Evolutionary conservation across 1,284 basidiomycete genomes (phyloP), one percentile per base, ranked within the genome.

Genomic region (Porodaedalea pini): DNA sequence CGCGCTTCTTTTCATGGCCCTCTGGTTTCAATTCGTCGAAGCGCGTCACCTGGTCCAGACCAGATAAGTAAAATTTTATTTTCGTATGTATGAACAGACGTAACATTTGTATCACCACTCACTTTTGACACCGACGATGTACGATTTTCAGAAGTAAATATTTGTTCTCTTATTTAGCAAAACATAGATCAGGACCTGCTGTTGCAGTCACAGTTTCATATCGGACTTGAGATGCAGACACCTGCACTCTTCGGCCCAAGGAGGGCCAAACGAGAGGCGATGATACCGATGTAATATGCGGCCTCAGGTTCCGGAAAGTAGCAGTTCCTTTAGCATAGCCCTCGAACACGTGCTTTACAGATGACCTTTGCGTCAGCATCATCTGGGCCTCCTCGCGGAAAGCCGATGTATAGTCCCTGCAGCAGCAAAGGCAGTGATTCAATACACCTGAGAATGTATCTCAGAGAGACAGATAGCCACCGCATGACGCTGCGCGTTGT

Each of bases 91-190:
- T 40, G n/a, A 52, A 27, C 23, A 45, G 19, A 34, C 27, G 5
- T 21, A 49, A 41, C 36, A 39, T 27, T 36, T 54, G 51, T 54
- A 54, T 54, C 17, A 31, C 29, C 40, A 44, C 27, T 44, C 40
- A 43, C 51, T 21, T 19, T 19, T 47, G 10, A 10, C 4, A 4
- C n/a, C 6, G 15, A 8, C 2, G 23, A 11, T 52, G 51, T 52
- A 52, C 39, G 32, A 44, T 45, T 31, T 2, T 13, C 15, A 17
- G 36, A 25, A 43, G 13, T 19, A 43, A 21, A 44, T 5, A 34
- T 34, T 31, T 11, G n/a, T 19, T 32, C 29, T 31, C 15, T 25
- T 21, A 7, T 45, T 45, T 45, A 19, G 40, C n/a, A 15, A 41
- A 21, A 11, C 40, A 19, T 41, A 41, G 40, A 41, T 15, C 19